These are phyloP conservation scores for Teratosphaeria destructans DNA, from an alignment of 2,329 filamentous ascomycete species.

Conservation along the genomic window DNA sequence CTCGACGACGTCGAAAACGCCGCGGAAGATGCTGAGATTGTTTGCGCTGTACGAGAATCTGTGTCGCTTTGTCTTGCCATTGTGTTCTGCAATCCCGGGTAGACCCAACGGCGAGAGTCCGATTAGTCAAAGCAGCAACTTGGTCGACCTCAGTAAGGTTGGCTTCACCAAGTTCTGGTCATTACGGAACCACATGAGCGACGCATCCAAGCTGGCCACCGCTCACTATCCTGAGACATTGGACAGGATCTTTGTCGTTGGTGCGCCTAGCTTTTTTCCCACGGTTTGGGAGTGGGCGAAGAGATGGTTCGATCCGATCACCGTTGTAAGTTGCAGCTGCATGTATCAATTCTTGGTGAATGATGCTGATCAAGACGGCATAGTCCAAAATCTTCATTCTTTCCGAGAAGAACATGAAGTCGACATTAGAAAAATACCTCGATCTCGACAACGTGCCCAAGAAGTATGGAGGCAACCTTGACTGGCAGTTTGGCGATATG, in stretches of 20 bases:
- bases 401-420: constrained; percentile 57
- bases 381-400: constrained; percentile 89
- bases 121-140: constrained; percentile 81
- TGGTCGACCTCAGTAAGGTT: constrained; percentile 83
- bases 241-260: constrained; percentile 78
- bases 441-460: constrained; percentile 75
- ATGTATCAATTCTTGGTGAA: neutral
- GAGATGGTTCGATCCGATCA: constrained; percentile 83
- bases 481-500: constrained; percentile 69
- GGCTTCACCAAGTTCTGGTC: constrained; percentile 94
- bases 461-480: constrained; percentile 76
- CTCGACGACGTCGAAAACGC: constrained; percentile 49
- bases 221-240: constrained; percentile 92
- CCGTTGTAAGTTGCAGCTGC: constrained; percentile 40
- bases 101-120: constrained; percentile 69
- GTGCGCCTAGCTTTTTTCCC: constrained; percentile 80
- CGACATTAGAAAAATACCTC: constrained; percentile 72
- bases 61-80: constrained; percentile 72
- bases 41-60: constrained; percentile 93
- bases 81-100: constrained; percentile 66
- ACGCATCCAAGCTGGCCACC: constrained; percentile 76
- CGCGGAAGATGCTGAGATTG: constrained; percentile 68
- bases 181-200: constrained; percentile 86
- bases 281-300: constrained; percentile 94
- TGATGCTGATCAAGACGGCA: neutral